Base-by-base conservation (phyloP, 176 grass and related monocot species). In the Cymbopogon citratus region DNA sequence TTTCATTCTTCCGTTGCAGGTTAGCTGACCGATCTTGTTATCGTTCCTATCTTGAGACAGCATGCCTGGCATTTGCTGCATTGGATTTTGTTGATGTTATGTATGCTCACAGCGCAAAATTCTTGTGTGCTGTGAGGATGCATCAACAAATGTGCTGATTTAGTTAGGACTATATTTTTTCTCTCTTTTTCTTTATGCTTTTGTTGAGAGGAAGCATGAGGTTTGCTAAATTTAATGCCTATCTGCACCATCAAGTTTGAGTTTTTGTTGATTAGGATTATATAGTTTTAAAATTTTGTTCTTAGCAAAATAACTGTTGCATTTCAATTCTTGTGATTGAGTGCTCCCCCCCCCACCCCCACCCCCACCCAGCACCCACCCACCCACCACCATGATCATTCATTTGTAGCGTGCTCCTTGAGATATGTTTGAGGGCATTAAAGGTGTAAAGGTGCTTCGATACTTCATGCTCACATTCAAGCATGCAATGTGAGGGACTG, bases 1-100 rank as follows among this genome's bases (percentile, higher is more conserved):
- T 74, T 97, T 94, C 71, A 90, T 97, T 88, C 61, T 89, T 89
- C 95, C 90, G 1, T 87, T 97, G 84, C 94, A 97, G 94, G 94
- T 94, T 85, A 73, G 63, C 39, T 76, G 29, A 12, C 63, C 63
- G 12, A 74, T 84, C 38, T 80, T 79, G 35, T 43, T 84, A n/a
- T 49, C 3, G 2, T 75, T 75, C n/a, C 27, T 70, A 39, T 11
- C 78, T 68, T 78, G 33, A 28, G 36, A 35, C 28, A 39, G 46
- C 6, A 40, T 21, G 1, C 41, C 2, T 83, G 12, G 23, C 65
- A 15, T 87, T 63, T 61, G 59, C 43, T 67, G 46, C 68, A 57
- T 73, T 25, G 54, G 39, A 21, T 19, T 44, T 76, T 72, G 34
- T 19, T 64, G 51, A 21, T 77, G 63, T 33, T 8, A 13, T n/a